Evolutionary conservation across 2,329 filamentous ascomycete species (phyloP).

Genomic region (Coniochaeta sp.): DNA sequence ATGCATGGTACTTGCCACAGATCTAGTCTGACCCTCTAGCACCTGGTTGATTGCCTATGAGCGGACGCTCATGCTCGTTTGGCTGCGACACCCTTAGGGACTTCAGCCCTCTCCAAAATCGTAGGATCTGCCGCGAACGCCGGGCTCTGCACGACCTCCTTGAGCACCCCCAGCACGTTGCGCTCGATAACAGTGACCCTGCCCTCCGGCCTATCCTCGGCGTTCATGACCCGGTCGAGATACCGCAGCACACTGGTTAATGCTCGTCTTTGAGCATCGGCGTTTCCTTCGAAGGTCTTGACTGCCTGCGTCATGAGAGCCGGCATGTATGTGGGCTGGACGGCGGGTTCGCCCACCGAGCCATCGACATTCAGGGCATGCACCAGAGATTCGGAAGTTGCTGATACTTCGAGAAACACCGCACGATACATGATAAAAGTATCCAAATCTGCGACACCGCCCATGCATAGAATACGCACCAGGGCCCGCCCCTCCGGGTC

Average conservation of each 20-base stretch:
- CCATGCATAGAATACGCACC: not conserved
- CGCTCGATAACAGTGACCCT: not conserved
- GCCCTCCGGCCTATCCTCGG: not conserved
- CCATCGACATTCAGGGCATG: not conserved
- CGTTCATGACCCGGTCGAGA: not conserved
- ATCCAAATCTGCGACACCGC: not conserved
- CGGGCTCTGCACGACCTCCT: not conserved
- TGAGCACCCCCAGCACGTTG: not conserved
- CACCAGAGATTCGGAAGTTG: not conserved
- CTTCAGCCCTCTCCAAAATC: not conserved
- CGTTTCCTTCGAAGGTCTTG: not conserved
- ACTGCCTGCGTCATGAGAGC: not conserved
- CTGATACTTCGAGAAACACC: too few species aligned
- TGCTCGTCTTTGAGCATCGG: not conserved
- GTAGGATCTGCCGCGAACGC: not conserved
- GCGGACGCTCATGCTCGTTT: not conserved
- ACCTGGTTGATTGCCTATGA: not conserved
- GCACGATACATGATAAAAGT: too few species aligned
- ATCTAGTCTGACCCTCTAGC: not conserved
- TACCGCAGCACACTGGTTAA: not conserved
- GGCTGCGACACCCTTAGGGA: not conserved
- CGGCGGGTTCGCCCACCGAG: not conserved
- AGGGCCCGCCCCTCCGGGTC: not conserved
- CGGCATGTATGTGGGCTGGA: not conserved
- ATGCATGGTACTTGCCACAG: too few species aligned